A percentile compares a stretch with the other conserved stretches of the same genome.
Conservation (phyloP, 352 stramenopile species). For the Phytophthora citrophthora region DNA sequence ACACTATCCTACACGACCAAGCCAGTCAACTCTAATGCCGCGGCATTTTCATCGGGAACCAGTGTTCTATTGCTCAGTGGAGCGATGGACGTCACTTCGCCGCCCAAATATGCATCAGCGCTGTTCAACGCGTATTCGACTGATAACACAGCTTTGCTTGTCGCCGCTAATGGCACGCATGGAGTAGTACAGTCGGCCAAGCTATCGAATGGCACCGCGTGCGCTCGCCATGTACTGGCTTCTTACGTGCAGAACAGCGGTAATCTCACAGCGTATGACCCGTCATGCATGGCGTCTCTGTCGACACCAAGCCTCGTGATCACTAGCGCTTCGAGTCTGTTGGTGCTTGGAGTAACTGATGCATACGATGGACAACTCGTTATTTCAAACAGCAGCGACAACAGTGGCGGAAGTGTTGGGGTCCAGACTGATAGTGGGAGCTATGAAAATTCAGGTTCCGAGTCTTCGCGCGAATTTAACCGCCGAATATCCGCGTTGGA, state of each 20-base stretch:
- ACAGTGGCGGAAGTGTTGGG: slow-evolving; percentile 8
- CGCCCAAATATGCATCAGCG: slow-evolving; percentile 47
- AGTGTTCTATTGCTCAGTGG: slow-evolving; percentile 67
- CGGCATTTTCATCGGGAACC: slow-evolving; percentile 10
- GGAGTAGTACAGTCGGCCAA: slow-evolving; percentile 45
- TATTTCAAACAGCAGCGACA: slow-evolving; percentile 3
- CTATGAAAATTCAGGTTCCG: slow-evolving; percentile 11
- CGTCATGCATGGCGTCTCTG: slow-evolving; percentile 55
- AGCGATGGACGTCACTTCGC: slow-evolving; percentile 50
- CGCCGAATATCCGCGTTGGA: slow-evolving; percentile 27
- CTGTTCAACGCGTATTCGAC: slow-evolving; percentile 47
- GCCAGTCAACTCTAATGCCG: slow-evolving; percentile 17
- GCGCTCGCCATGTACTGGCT: slow-evolving; percentile 55
- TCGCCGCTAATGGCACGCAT: slow-evolving; percentile 45
- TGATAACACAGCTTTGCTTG: slow-evolving; percentile 53
- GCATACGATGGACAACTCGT: slow-evolving; percentile 52
- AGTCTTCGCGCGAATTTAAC: slow-evolving; percentile 24
- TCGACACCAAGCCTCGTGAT: slow-evolving; percentile 42
- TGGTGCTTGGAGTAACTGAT: slow-evolving; percentile 56
- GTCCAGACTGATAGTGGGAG: slow-evolving; percentile 8
- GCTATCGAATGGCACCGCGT: slow-evolving; percentile 47
- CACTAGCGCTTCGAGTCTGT: slow-evolving; percentile 32
- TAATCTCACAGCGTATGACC: slow-evolving; percentile 55
- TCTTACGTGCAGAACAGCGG: slow-evolving; percentile 59
- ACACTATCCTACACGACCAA: slow-evolving; percentile 50